Conservation (phyloP, 257 asterid genomes). For the Solanum lycopersicoides region DNA sequence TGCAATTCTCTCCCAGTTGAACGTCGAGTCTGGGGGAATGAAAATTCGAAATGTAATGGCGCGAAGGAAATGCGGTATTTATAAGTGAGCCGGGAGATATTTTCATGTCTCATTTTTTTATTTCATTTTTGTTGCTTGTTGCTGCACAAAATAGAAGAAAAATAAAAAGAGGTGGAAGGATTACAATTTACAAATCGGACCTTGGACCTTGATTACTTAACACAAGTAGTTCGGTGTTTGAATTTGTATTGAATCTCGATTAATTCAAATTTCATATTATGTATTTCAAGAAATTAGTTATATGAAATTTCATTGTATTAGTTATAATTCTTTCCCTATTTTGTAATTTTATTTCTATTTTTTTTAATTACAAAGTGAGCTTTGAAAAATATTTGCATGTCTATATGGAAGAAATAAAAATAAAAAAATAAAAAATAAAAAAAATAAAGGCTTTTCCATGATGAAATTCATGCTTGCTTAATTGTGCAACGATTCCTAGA, state of each 20-base stretch:
- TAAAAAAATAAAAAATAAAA: background rate
- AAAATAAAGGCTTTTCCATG: background rate
- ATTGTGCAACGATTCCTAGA: background rate
- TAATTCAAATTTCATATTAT: no score
- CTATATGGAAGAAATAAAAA: background rate
- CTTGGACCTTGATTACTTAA: background rate
- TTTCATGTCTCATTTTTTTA: background rate
- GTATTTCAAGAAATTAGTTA: no score
- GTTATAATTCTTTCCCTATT: background rate
- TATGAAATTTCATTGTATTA: no score
- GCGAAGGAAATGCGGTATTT: conserved; percentile 30
- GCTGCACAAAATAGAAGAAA: background rate
- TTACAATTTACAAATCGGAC: background rate
- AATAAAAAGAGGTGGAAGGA: background rate
- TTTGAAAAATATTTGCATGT: background rate
- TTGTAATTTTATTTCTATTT: no score
- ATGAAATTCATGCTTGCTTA: background rate
- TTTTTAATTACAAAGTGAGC: background rate
- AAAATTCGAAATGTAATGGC: conserved; percentile 12
- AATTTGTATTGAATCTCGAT: no score
- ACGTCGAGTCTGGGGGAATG: background rate
- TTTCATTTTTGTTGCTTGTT: background rate
- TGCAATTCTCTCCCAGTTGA: background rate
- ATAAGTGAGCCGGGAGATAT: background rate
- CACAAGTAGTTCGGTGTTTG: background rate